Evolutionary conservation across 208 protist species (phyloP).

Genomic region (Leishmania major): DNA sequence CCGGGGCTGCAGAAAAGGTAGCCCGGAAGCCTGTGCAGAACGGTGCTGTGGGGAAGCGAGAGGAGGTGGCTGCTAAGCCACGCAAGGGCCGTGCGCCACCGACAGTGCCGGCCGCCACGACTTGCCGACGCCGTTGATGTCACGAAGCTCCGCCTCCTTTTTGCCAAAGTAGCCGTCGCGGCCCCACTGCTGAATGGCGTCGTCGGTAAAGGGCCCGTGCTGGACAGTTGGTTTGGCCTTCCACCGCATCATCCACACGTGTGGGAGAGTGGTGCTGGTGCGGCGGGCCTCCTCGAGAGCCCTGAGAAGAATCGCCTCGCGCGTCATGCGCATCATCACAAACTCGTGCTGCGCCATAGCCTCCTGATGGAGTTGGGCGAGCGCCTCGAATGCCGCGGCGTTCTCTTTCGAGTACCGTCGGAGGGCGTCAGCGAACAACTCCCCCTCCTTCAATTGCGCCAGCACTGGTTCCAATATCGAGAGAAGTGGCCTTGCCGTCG

Average conservation of each 20-base stretch:
- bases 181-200: constrained; percentile 33
- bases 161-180: constrained; percentile 38
- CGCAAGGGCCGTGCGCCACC: neutral
- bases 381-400: constrained; percentile 8
- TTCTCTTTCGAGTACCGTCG: constrained; percentile 27
- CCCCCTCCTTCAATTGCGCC: constrained; percentile 28
- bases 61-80: neutral
- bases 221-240: constrained; percentile 18
- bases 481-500: constrained; percentile 24
- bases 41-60: neutral
- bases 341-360: constrained; percentile 37
- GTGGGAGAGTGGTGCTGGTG: constrained; percentile 11
- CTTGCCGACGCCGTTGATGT: constrained; percentile 24
- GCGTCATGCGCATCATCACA: constrained; percentile 42
- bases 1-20: neutral
- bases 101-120: constrained; percentile 15
- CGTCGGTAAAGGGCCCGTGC: constrained; percentile 38
- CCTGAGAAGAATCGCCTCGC: constrained; percentile 38
- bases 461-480: constrained; percentile 20
- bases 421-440: constrained; percentile 29
- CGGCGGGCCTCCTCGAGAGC: constrained; percentile 26
- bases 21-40: neutral
- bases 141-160: constrained; percentile 37
- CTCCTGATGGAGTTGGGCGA: constrained; percentile 32
- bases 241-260: constrained; percentile 45